These are phyloP conservation scores for Hirschioporus abietinus DNA, from an alignment of 768 basidiomycete species.

Conservation along the genomic window DNA sequence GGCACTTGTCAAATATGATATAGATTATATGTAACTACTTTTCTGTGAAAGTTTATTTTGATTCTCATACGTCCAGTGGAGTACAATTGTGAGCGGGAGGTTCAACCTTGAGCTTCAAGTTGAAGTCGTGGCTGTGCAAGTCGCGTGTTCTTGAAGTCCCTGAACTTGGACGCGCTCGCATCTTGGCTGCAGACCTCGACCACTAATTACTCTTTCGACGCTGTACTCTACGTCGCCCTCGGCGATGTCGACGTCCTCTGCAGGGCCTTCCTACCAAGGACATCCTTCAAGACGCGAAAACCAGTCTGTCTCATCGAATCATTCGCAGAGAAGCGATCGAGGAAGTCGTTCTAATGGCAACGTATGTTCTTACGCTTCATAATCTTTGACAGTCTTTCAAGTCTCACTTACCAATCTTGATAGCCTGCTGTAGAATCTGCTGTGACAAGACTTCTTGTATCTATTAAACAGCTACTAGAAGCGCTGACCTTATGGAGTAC, in stretches of 20 bases:
- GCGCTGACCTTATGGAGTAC: slow-evolving; percentile 82
- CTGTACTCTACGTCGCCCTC: neutral
- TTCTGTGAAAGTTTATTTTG: too few relatives aligned
- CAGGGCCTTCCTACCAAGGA: slow-evolving; percentile 18
- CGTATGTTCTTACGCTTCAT: slow-evolving; percentile 26
- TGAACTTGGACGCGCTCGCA: neutral
- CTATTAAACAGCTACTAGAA: slow-evolving; percentile 93
- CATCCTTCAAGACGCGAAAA: slow-evolving; percentile 50
- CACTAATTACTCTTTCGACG: neutral
- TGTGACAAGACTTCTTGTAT: slow-evolving; percentile 87
- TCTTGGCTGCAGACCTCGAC: neutral
- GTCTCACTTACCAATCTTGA: slow-evolving; percentile 6
- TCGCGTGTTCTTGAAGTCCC: neutral
- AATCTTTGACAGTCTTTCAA: slow-evolving; percentile 14
- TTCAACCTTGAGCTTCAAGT: too few relatives aligned
- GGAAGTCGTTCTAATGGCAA: slow-evolving; percentile 31
- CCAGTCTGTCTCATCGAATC: slow-evolving; percentile 44
- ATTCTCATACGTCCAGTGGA: too few relatives aligned
- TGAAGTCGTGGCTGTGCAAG: neutral
- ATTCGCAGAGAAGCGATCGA: slow-evolving; percentile 42
- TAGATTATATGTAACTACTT: too few relatives aligned
- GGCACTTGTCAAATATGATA: too few relatives aligned
- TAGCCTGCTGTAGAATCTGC: slow-evolving; percentile 84
- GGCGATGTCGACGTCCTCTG: neutral
- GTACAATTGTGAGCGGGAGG: too few relatives aligned